Conservation (phyloP, 139 green algal species). For the Auxenochlorella pyrenoidosa region DNA sequence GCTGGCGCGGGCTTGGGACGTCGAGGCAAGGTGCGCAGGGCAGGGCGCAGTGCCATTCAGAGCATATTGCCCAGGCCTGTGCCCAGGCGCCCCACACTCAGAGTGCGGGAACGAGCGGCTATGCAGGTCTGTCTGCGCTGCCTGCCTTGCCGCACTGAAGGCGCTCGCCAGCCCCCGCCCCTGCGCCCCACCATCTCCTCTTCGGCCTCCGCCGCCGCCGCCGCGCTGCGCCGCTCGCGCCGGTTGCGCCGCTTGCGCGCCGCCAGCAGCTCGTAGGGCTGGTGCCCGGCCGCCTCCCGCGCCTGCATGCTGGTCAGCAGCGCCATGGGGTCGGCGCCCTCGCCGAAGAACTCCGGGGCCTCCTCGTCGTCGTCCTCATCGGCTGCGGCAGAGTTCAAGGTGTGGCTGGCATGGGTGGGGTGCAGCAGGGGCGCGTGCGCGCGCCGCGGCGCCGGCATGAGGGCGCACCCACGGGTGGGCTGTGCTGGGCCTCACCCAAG, state of each 20-base stretch:
- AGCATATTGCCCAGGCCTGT: too few species aligned
- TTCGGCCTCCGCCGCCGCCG: not conserved
- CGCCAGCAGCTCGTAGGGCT: slow-evolving; percentile 63
- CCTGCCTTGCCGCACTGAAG: too few species aligned
- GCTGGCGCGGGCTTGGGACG: too few species aligned
- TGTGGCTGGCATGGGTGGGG: not conserved
- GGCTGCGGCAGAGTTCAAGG: not conserved
- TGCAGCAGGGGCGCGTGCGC: not conserved
- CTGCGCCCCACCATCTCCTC: not conserved
- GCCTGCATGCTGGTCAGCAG: slow-evolving; percentile 61
- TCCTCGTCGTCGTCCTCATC: slow-evolving; percentile 33
- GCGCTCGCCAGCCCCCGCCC: not conserved
- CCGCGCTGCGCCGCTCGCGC: not conserved
- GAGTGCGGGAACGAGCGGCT: too few species aligned
- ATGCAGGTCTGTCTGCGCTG: too few species aligned
- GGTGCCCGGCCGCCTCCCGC: slow-evolving; percentile 5
- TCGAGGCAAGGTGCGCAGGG: too few species aligned
- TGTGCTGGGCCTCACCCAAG: too few species aligned
- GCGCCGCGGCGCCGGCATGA: too few species aligned
- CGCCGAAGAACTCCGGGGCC: slow-evolving; percentile 2
- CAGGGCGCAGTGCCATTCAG: too few species aligned
- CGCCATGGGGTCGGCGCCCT: slow-evolving; percentile 48
- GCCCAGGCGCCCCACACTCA: too few species aligned
- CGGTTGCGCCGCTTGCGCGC: not conserved
- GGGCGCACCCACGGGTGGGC: too few species aligned